Percentiles rank a stretch among this genome's conserved stretches.
Conservation (phyloP, 805 yeast species). For the Priceomyces medius region DNA sequence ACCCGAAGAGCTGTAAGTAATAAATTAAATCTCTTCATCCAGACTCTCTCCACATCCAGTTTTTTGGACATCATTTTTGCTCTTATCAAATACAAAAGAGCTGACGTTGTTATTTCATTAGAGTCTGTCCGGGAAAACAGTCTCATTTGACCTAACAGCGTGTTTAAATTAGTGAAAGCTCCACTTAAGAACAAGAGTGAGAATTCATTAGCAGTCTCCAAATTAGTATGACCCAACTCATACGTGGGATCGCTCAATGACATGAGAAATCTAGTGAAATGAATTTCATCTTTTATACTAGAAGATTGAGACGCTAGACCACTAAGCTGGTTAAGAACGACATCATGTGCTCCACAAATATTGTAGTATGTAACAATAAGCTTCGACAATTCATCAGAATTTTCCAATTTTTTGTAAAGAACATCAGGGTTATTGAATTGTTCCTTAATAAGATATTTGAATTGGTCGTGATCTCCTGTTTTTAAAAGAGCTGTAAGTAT, state of each 20-base stretch:
- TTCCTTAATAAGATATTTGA: conserved; percentile 17
- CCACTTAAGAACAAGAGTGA: conserved; percentile 8
- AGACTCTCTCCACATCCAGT: background rate
- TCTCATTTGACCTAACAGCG: conserved; percentile 10
- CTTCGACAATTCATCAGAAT: conserved; percentile 17
- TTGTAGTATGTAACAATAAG: conserved; percentile 27
- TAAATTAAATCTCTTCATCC: conserved; percentile 19
- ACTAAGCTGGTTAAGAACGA: conserved; percentile 19
- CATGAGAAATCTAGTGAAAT: conserved; percentile 21
- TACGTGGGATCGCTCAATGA: conserved; percentile 11
- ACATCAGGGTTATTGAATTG: conserved; percentile 8
- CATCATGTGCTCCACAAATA: conserved; percentile 15
- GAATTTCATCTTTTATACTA: conserved; percentile 14
- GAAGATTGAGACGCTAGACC: conserved; percentile 12
- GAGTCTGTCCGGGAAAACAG: background rate
- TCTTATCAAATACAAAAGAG: conserved; percentile 13
- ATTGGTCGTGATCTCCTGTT: conserved; percentile 11
- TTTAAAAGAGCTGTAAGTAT: conserved; percentile 15
- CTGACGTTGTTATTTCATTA: background rate
- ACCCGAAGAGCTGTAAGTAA: conserved; percentile 24
- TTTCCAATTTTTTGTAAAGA: conserved; percentile 12
- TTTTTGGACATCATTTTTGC: conserved; percentile 13
- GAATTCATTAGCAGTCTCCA: conserved; percentile 1
- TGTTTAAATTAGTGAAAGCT: conserved; percentile 15
- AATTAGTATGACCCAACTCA: background rate